Evolutionary conservation across 2,329 filamentous ascomycete genomes (phyloP), one percentile per base, ranked within the genome.

Genomic region (Calonectria pauciramosa): DNA sequence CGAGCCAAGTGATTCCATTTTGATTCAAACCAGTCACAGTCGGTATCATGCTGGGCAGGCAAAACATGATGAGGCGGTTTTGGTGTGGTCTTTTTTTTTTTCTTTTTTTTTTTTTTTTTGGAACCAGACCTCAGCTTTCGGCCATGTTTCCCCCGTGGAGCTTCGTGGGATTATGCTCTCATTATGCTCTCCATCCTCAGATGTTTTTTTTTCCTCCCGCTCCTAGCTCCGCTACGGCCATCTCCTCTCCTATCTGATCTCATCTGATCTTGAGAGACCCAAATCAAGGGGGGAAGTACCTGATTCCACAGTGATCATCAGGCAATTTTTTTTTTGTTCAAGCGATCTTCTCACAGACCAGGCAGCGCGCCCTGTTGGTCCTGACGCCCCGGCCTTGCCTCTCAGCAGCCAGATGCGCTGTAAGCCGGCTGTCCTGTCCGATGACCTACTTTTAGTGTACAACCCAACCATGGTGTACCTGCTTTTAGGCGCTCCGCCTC

Each of bases 201-300:
- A 38, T 60, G 56, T 60, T 60, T 60, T 60, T 54, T 28, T 59
- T 60, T 41, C 26, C 28, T 51, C 60, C 32, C 63, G 34, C 32
- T 70, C 38, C 26, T 38, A 30, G 26, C 41, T 72, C 64, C 34
- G 56, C 64, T 65, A 36, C 56, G 56, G 47, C 13, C 56, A 38
- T 70, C 65, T 38, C 72, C 65, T 73, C 70, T 75, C 75, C 64
- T 66, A 79, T 80, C 75, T 74, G 78, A 80, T 80, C 73, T 78
- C 71, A 76, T 80, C 78, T 79, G 69, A 77, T 79, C 72, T 73
- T 23, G 49, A 7, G 32, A 32, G 36, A 28, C 16, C 18, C 44
- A 41, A 72, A 23, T 36, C 30, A n/a, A 41, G 68, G 60, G 34
- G 16, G 34, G 11, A 54, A 41, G 63, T 44, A 65, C 38, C 36